These are phyloP conservation scores for Aegle marmelos DNA, from an alignment of 345 rosid genomes.

Conservation along the genomic window DNA sequence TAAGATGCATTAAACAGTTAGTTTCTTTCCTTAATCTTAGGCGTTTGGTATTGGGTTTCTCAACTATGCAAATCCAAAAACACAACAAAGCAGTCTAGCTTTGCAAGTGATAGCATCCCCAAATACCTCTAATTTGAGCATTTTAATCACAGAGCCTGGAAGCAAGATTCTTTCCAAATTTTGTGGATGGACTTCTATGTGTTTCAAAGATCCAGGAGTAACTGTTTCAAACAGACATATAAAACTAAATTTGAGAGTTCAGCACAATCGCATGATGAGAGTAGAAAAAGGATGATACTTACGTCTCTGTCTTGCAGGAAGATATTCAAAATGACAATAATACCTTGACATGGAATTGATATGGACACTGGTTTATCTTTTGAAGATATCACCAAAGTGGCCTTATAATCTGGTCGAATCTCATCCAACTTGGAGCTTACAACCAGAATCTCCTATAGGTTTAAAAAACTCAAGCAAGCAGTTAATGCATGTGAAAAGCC, in stretches of 20 bases:
- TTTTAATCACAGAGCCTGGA: constrained; percentile 44
- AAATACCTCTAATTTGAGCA: constrained; percentile 57
- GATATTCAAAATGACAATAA: neutral
- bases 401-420: constrained; percentile 45
- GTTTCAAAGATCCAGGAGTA: constrained; percentile 43
- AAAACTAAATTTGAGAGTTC: neutral
- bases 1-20: neutral
- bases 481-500: neutral
- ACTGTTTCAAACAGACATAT: constrained; percentile 32
- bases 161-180: constrained; percentile 29
- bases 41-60: neutral
- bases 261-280: neutral
- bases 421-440: constrained; percentile 39
- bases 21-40: neutral
- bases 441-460: constrained; percentile 41
- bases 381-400: constrained; percentile 40
- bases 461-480: constrained; percentile 1
- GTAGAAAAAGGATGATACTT: neutral
- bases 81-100: neutral
- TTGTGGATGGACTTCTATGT: constrained; percentile 24
- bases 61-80: neutral
- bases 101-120: neutral
- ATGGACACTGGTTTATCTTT: constrained; percentile 26
- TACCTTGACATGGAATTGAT: constrained; percentile 59
- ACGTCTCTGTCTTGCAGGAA: neutral